Conservation (phyloP, 1,139 yeast genomes). For the Taphrina confusa region DNA sequence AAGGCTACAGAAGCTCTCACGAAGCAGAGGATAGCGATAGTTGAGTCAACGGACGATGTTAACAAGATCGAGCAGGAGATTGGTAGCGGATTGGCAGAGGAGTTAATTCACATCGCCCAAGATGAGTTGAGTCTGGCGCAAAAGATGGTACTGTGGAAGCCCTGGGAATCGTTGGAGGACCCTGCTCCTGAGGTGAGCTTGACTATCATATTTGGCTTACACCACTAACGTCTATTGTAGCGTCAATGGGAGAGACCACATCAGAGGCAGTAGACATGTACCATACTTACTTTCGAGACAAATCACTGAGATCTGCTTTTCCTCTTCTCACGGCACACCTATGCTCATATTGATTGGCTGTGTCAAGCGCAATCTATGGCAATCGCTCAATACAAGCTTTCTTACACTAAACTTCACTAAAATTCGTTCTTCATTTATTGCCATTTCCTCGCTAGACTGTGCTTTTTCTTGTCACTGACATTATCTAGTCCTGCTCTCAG, state of each 20-base stretch:
- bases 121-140: conserved; percentile 73
- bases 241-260: conserved; percentile 23
- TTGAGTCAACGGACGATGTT: conserved; percentile 62
- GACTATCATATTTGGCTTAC: background rate
- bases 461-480: too few relatives aligned
- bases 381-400: too few relatives aligned
- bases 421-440: too few relatives aligned
- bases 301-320: too few relatives aligned
- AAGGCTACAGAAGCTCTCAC: conserved; percentile 76
- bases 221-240: background rate
- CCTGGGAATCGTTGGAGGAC: conserved; percentile 52
- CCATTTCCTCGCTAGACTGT: too few relatives aligned
- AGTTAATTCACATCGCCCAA: conserved; percentile 76
- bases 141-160: conserved; percentile 68
- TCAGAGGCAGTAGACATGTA: background rate
- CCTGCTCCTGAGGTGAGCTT: conserved; percentile 46
- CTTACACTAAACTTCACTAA: too few relatives aligned
- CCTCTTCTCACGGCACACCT: background rate
- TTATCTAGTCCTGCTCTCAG: too few relatives aligned
- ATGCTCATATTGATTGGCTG: background rate
- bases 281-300: too few relatives aligned
- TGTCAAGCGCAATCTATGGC: too few relatives aligned
- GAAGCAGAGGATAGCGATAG: conserved; percentile 65
- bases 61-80: conserved; percentile 71
- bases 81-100: conserved; percentile 84